Base-by-base conservation (phyloP, 495 filamentous ascomycete genomes). In the Lepraria neglecta region DNA sequence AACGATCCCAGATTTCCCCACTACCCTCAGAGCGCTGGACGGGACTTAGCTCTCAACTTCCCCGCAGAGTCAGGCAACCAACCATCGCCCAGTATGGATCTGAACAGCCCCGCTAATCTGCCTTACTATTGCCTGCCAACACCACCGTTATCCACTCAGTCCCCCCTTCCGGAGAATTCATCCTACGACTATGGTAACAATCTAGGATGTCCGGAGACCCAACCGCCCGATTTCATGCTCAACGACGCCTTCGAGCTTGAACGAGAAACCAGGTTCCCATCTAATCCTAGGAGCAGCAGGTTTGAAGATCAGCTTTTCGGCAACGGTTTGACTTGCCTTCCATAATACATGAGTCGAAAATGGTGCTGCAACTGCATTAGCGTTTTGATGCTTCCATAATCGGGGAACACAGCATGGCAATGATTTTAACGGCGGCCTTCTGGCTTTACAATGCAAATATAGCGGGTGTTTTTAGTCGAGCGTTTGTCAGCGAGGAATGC, bases 81-180 rank as follows among this genome's bases (percentile, higher is more conserved):
- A 31, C 12, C 24, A 3, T 27, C 35, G 35, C 58, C 58, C 21
- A 50, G 42, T 33, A 50, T 43, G 17, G 31, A 58, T 1, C 35
- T 47, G 45, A 21, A 40, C 12, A 14, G 24, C 42, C 28, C 45
- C 9, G 30, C 12, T 31, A 17, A 43, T n/a, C 24, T 56, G 45
- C 60, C 60, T 42, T 62, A 62, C 27, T 62, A 62, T 27, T 62
- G 38, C 27, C 35, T 62, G 21, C 44, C 60, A 9, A 56, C 50
- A 31, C 50, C 60, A 24, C 47, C 47, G 24, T 40, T 35, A 30
- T 57, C 60, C 45, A 44, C 53, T 24, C 60, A 42, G n/a, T 56
- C 60, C 5, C 47, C 54, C 5, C 40, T 47, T 44, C 45, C 55
- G n/a, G 19, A 43, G 12, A n/a, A 27, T 5, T 14, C 21, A n/a